These are phyloP conservation scores for Pythium plurisporium DNA, from an alignment of 352 stramenopile genomes.

Conservation along the genomic window DNA sequence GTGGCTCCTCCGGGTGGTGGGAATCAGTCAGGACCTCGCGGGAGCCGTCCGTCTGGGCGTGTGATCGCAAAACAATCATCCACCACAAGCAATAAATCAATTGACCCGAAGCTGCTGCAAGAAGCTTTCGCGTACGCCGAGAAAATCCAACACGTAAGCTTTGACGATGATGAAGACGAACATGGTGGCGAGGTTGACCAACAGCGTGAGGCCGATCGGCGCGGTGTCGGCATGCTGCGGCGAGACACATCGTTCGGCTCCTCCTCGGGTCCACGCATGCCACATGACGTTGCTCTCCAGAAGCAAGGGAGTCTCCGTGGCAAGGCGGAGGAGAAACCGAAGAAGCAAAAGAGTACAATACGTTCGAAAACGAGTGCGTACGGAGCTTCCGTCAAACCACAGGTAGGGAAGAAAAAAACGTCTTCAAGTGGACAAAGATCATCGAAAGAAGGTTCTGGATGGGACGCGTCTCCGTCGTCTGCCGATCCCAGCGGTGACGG, in stretches of 20 bases:
- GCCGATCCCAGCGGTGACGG: constrained; percentile 14
- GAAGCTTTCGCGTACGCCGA: constrained; percentile 74
- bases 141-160: constrained; percentile 40
- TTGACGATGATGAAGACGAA: constrained; percentile 38
- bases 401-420: constrained; percentile 30
- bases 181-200: constrained; percentile 32
- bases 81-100: constrained; percentile 24
- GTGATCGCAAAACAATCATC: not conserved
- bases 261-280: constrained; percentile 2
- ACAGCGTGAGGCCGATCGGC: constrained; percentile 10
- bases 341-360: constrained; percentile 43
- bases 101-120: constrained; percentile 66
- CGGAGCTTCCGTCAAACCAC: constrained; percentile 32
- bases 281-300: not conserved
- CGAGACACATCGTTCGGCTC: constrained; percentile 6
- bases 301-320: constrained; percentile 12
- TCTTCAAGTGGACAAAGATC: constrained; percentile 17
- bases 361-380: constrained; percentile 32
- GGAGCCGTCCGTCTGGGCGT: constrained; percentile 18
- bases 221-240: constrained; percentile 5
- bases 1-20: constrained; percentile 2
- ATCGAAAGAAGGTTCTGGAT: constrained; percentile 10
- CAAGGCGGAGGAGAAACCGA: constrained; percentile 5
- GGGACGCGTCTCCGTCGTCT: constrained; percentile 27
- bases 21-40: constrained; percentile 6